Evolutionary conservation across 257 asterid genomes (phyloP).

Genomic region (Gentiana macrophylla): DNA sequence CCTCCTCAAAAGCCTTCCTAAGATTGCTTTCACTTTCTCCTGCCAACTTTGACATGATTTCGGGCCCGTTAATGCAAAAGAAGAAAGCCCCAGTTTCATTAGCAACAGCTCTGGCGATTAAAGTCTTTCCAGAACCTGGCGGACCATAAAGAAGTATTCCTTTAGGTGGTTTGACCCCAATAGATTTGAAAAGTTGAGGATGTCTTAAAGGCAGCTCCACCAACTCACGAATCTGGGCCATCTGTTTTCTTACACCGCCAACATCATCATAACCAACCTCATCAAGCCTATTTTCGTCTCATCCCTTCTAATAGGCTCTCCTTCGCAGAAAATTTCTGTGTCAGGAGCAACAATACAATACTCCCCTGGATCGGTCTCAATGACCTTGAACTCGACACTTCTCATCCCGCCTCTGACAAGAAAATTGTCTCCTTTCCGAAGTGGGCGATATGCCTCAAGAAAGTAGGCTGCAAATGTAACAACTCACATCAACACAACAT

Average conservation of each 20-base stretch:
- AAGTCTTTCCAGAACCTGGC: constrained; percentile 88
- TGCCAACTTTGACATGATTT: constrained; percentile 82
- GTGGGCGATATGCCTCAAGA: constrained; percentile 72
- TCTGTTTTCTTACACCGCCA: constrained; percentile 87
- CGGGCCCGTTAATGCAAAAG: constrained; percentile 85
- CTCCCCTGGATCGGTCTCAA: constrained; percentile 70
- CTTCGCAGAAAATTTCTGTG: constrained; percentile 82
- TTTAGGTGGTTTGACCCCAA: constrained; percentile 85
- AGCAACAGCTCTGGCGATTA: constrained; percentile 87
- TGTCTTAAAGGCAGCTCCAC: constrained; percentile 85
- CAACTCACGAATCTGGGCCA: constrained; percentile 84
- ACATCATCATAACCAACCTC: constrained; percentile 89
- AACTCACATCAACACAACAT: not conserved
- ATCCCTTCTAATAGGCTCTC: constrained; percentile 71
- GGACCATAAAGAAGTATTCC: constrained; percentile 81
- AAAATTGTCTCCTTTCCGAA: constrained; percentile 71
- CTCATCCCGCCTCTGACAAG: constrained; percentile 90
- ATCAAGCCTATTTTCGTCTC: constrained; percentile 71
- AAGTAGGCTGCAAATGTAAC: constrained; percentile 45
- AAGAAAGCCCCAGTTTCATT: constrained; percentile 93
- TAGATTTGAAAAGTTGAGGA: constrained; percentile 81
- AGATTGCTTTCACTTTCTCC: constrained; percentile 96
- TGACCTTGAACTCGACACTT: constrained; percentile 67
- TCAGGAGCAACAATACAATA: constrained; percentile 86
- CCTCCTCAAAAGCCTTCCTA: constrained; percentile 92